phyloP scores from a whole-genome alignment of 306 rosid genomes.

The Ormosia semicastrata region DNA sequence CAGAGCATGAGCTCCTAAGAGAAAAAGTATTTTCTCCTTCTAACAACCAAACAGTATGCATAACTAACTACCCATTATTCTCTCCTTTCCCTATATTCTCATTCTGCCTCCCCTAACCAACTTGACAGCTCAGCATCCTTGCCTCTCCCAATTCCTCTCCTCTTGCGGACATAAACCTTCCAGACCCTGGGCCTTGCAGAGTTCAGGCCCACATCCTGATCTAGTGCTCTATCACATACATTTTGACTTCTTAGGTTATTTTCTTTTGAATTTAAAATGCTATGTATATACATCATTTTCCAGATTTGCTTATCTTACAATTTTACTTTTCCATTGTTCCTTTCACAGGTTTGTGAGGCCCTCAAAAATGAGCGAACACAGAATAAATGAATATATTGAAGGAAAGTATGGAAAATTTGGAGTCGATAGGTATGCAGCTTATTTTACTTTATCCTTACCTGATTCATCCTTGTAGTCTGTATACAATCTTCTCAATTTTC shows the following conservation, averaged over 20 bases:
- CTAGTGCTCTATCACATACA: too few species aligned
- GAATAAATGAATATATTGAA: slow-evolving; percentile 77
- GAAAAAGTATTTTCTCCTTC: too few species aligned
- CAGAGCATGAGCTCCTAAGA: too few species aligned
- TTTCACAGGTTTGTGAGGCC: slow-evolving; percentile 88
- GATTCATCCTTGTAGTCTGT: slow-evolving; percentile 6
- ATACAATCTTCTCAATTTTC: slow-evolving; percentile 12
- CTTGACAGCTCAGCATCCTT: too few species aligned
- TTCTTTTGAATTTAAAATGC: slow-evolving; percentile 4
- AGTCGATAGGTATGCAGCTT: slow-evolving; percentile 69
- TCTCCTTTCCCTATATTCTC: too few species aligned
- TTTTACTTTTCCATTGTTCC: slow-evolving; percentile 20
- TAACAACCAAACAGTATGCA: too few species aligned
- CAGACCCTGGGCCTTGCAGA: too few species aligned
- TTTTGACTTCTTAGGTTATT: slow-evolving; percentile 8
- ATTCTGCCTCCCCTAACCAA: too few species aligned
- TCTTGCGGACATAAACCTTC: too few species aligned
- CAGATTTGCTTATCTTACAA: not conserved
- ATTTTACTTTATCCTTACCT: slow-evolving; percentile 2
- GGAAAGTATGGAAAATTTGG: slow-evolving; percentile 95
- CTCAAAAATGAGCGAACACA: slow-evolving; percentile 60
- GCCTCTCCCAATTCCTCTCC: too few species aligned
- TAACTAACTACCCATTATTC: too few species aligned
- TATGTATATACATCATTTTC: not conserved
- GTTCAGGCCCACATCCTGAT: too few species aligned